phyloP scores from a whole-genome alignment of 345 rosid species.

The Bretschneidera sinensis region DNA sequence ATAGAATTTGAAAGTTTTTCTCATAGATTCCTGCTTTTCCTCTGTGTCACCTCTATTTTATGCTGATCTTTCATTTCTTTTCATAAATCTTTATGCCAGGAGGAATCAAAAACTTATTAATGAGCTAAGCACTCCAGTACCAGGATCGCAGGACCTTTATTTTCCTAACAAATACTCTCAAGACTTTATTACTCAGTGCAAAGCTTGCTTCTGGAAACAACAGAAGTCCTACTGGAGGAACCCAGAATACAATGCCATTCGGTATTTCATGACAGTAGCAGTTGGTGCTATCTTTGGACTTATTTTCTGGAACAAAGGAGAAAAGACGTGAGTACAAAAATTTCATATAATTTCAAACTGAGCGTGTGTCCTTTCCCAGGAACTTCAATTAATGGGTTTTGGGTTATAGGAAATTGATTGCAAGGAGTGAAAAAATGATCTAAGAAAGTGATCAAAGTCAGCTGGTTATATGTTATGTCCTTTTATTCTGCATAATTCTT shows the following conservation, averaged over 20 bases:
- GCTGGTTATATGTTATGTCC: too few relatives aligned
- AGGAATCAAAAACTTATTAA: conserved; percentile 33
- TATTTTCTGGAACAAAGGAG: conserved; percentile 41
- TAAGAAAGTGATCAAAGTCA: too few relatives aligned
- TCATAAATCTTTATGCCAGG: too few relatives aligned
- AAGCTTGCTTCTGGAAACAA: conserved; percentile 53
- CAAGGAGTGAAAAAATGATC: too few relatives aligned
- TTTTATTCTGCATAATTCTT: too few relatives aligned
- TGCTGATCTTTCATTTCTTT: not conserved
- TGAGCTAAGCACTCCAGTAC: conserved; percentile 30
- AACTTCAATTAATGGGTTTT: too few relatives aligned
- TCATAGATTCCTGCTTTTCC: not conserved
- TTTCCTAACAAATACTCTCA: conserved; percentile 39
- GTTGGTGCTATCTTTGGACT: conserved; percentile 37
- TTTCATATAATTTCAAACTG: too few relatives aligned
- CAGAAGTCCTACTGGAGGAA: conserved; percentile 49
- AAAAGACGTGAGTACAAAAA: conserved; percentile 29
- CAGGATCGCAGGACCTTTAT: conserved; percentile 35
- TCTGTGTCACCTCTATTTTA: not conserved
- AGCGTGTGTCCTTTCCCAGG: too few relatives aligned
- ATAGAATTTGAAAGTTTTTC: not conserved
- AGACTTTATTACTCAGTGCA: conserved; percentile 34
- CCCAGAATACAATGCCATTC: conserved; percentile 34
- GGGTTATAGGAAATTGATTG: too few relatives aligned
- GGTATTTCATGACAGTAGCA: conserved; percentile 36